Conservation (phyloP, 2,329 filamentous ascomycete genomes). For the Metarhizium anisopliae region DNA sequence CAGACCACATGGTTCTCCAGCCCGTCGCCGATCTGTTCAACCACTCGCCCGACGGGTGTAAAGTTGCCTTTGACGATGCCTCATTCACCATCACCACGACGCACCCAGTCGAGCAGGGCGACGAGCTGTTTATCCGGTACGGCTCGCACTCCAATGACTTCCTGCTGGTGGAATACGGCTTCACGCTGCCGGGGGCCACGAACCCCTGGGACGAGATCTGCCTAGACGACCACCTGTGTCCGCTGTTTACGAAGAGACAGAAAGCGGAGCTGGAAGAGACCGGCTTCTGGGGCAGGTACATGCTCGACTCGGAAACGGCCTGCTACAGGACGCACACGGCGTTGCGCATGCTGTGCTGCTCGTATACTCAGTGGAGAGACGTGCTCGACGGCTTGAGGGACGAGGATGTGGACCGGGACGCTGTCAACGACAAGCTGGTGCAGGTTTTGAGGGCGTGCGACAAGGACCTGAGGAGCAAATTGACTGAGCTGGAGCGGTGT, state of each 20-base stretch:
- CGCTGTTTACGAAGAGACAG: slow-evolving; percentile 25
- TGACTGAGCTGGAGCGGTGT: slow-evolving; percentile 22
- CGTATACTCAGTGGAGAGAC: slow-evolving; percentile 30
- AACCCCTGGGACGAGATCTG: slow-evolving; percentile 44
- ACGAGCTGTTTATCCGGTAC: slow-evolving; percentile 62
- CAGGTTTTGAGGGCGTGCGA: slow-evolving; percentile 29
- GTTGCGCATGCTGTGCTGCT: slow-evolving; percentile 29
- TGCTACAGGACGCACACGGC: slow-evolving; percentile 50
- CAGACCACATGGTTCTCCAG: slow-evolving; percentile 60
- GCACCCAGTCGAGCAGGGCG: slow-evolving; percentile 40
- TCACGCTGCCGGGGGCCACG: slow-evolving; percentile 30
- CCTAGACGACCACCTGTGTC: slow-evolving; percentile 38
- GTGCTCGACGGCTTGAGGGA: slow-evolving; percentile 36
- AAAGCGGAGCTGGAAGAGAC: slow-evolving; percentile 30
- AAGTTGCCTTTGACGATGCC: slow-evolving; percentile 38
- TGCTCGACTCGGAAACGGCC: slow-evolving; percentile 38
- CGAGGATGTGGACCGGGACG: slow-evolving; percentile 34
- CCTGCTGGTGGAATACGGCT: slow-evolving; percentile 58
- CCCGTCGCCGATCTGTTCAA: slow-evolving; percentile 69
- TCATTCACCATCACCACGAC: slow-evolving; percentile 48
- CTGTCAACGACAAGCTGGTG: slow-evolving; percentile 27
- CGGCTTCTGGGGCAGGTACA: slow-evolving; percentile 42
- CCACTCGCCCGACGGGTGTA: slow-evolving; percentile 40
- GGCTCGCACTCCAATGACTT: slow-evolving; percentile 63
- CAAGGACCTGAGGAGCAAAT: slow-evolving; percentile 18